A percentile compares a stretch with the other conserved stretches of the same genome.
Conservation (phyloP, 495 filamentous ascomycete species). For the Aspergillus nanangensis region DNA sequence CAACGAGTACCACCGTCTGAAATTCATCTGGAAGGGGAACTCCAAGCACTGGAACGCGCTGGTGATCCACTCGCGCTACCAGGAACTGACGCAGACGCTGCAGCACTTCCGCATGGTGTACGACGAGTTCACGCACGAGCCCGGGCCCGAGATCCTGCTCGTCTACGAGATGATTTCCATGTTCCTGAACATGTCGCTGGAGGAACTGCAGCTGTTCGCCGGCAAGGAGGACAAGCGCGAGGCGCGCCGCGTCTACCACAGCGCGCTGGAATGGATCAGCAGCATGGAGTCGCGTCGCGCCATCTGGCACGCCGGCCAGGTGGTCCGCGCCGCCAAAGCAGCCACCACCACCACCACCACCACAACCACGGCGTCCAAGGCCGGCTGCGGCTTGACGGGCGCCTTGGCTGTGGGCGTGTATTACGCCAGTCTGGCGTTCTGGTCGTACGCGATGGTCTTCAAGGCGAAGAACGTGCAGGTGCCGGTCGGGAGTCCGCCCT, state of each 20-base stretch:
- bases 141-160: slow-evolving; percentile 32
- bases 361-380: slow-evolving; percentile 29
- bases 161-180: slow-evolving; percentile 53
- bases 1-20: slow-evolving; percentile 55
- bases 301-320: slow-evolving; percentile 60
- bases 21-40: slow-evolving; percentile 38
- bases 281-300: slow-evolving; percentile 48
- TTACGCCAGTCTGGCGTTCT: slow-evolving; percentile 55
- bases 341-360: no score
- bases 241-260: slow-evolving; percentile 47
- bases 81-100: slow-evolving; percentile 43
- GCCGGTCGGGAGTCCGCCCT: slow-evolving; percentile 9
- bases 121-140: slow-evolving; percentile 16
- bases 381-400: no score
- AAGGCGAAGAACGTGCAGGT: slow-evolving; percentile 23
- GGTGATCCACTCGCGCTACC: slow-evolving; percentile 46
- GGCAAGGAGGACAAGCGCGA: slow-evolving; percentile 61
- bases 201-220: slow-evolving; percentile 61
- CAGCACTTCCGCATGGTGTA: slow-evolving; percentile 40
- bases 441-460: slow-evolving; percentile 53
- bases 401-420: slow-evolving; percentile 58
- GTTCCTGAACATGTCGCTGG: slow-evolving; percentile 56
- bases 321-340: slow-evolving; percentile 47
- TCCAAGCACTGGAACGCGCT: slow-evolving; percentile 42
- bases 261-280: slow-evolving; percentile 49